Conservation (phyloP, 1,139 yeast species). For the Hansenula anomala region DNA sequence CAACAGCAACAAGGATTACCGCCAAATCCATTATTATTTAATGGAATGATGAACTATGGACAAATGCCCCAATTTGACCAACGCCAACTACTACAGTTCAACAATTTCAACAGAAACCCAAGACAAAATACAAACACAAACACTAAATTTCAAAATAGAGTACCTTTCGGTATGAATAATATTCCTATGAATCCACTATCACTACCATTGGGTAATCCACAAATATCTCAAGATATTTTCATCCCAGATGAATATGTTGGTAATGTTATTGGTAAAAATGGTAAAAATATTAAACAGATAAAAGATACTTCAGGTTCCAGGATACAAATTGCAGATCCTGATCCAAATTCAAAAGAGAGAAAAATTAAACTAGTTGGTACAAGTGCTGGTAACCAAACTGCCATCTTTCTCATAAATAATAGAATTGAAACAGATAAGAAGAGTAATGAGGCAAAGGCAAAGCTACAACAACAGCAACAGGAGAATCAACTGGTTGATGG, state of each 20-base stretch:
- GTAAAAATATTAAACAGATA: conserved; percentile 75
- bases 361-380: conserved; percentile 69
- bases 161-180: background rate
- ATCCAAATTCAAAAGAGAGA: conserved; percentile 49
- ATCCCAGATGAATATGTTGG: conserved; percentile 82
- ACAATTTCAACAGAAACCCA: background rate
- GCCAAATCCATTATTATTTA: conserved; percentile 8
- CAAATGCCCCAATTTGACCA: conserved; percentile 7
- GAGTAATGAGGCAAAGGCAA: conserved; percentile 23
- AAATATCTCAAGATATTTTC: conserved; percentile 52
- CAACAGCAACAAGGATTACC: conserved; percentile 13
- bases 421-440: conserved; percentile 64
- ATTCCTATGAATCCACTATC: conserved; percentile 1
- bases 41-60: conserved; percentile 5
- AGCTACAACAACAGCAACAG: conserved; percentile 3
- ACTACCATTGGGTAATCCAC: conserved; percentile 5
- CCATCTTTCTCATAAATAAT: conserved; percentile 72
- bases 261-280: conserved; percentile 82
- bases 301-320: conserved; percentile 74
- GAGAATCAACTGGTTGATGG: too few species aligned
- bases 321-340: conserved; percentile 67
- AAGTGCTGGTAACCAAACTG: conserved; percentile 66
- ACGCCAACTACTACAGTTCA: conserved; percentile 7
- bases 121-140: background rate
- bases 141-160: background rate